Percentiles rank a stretch among this genome's conserved stretches.
These are phyloP conservation scores for Cladophialophora exuberans DNA, from an alignment of 2,329 filamentous ascomycete species.

Conservation along the genomic window DNA sequence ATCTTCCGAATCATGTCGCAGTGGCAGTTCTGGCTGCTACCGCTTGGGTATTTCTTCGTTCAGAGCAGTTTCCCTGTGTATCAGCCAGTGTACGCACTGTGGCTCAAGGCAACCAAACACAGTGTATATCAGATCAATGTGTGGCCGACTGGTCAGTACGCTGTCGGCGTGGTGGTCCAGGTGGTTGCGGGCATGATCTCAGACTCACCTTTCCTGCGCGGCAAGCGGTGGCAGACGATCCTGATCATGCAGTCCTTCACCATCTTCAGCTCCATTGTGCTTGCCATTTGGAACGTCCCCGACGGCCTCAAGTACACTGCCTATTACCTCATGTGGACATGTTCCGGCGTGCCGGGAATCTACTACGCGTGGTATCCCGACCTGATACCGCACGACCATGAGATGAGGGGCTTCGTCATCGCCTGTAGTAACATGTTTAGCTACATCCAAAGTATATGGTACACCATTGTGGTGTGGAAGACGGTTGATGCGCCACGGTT, in stretches of 20 bases:
- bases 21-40: conserved; percentile 53
- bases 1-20: conserved; percentile 44
- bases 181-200: conserved; percentile 24
- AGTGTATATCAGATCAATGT: conserved; percentile 49
- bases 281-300: conserved; percentile 38
- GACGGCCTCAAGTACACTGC: conserved; percentile 24
- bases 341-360: conserved; percentile 19
- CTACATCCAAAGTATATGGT: conserved; percentile 25
- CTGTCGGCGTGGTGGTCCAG: conserved; percentile 45
- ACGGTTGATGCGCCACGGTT: conserved; percentile 14
- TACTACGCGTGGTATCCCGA: conserved; percentile 24
- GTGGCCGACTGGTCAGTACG: conserved; percentile 50
- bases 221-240: conserved; percentile 17
- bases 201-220: conserved; percentile 22
- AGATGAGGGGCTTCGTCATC: conserved; percentile 25
- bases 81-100: conserved; percentile 48
- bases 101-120: conserved; percentile 45
- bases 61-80: conserved; percentile 44
- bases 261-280: conserved; percentile 35
- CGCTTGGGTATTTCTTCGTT: conserved; percentile 44
- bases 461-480: conserved; percentile 19
- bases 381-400: conserved; percentile 24
- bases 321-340: conserved; percentile 17
- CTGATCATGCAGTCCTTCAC: conserved; percentile 41
- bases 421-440: conserved; percentile 24